A percentile compares a stretch with the other conserved stretches of the same genome.
Conservation (phyloP, 805 yeast genomes). For the Sugiyamaella americana region DNA sequence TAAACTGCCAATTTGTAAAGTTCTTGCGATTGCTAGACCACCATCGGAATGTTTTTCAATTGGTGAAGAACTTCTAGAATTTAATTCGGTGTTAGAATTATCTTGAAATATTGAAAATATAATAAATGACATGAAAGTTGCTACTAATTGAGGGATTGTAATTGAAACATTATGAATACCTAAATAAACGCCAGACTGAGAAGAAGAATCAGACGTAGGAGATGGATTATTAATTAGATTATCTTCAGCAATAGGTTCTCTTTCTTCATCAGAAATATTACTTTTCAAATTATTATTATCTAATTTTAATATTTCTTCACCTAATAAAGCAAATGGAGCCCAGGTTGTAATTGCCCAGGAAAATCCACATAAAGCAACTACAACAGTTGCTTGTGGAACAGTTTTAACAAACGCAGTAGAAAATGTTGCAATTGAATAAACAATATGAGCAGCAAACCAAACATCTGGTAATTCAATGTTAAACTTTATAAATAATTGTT, state of each 20-base stretch:
- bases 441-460: conserved; percentile 50
- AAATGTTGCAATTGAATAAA: conserved; percentile 47
- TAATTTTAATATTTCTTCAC: conserved; percentile 36
- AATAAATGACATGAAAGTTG: conserved; percentile 35
- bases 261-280: conserved; percentile 11
- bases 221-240: not conserved
- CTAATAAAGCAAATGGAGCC: conserved; percentile 62
- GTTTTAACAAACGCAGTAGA: conserved; percentile 41
- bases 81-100: not conserved
- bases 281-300: not conserved
- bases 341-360: conserved; percentile 65
- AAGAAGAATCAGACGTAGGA: not conserved
- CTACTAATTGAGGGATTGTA: conserved; percentile 36
- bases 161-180: conserved; percentile 37
- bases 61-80: not conserved
- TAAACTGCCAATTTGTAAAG: conserved; percentile 34
- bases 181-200: conserved; percentile 33
- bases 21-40: conserved; percentile 33
- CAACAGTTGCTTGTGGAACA: conserved; percentile 40
- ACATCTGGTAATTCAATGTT: conserved; percentile 14
- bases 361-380: conserved; percentile 51
- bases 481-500: conserved; percentile 2
- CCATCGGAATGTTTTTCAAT: conserved; percentile 26
- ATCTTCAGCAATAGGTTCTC: conserved; percentile 27
- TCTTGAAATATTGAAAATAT: conserved; percentile 23